Evolutionary conservation across 1,284 basidiomycete species (phyloP).

Genomic region (Phlebopus sp.): DNA sequence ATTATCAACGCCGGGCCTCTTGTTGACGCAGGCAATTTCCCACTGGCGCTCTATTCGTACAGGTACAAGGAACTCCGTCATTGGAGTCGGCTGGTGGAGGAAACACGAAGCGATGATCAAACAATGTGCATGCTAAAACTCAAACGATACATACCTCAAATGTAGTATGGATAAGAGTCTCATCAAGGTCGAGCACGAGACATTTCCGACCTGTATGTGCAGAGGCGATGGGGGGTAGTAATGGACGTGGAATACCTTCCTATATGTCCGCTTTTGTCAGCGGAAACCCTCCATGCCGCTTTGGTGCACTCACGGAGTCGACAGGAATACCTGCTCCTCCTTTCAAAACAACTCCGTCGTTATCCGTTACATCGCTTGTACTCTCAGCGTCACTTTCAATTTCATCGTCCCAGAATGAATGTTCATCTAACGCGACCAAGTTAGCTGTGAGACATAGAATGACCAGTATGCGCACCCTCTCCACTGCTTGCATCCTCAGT

Average conservation of each 20-base stretch:
- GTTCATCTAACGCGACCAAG: no score
- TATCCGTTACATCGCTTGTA: conserved; percentile 42
- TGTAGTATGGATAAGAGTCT: conserved; percentile 88
- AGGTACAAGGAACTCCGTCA: conserved; percentile 94
- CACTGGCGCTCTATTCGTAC: conserved; percentile 95
- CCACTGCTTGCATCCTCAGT: conserved; percentile 46
- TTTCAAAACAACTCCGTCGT: conserved; percentile 67
- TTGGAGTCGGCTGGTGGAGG: conserved; percentile 70
- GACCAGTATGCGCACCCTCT: conserved; percentile 48
- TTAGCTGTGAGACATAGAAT: conserved; percentile 27
- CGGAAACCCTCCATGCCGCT: not conserved
- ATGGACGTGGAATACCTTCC: conserved; percentile 79
- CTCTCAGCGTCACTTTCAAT: conserved; percentile 33
- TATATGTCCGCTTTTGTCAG: conserved; percentile 27
- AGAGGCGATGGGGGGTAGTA: conserved; percentile 69
- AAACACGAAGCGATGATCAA: conserved; percentile 4
- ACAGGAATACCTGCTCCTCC: conserved; percentile 78
- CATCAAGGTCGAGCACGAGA: conserved; percentile 87
- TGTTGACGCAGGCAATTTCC: conserved; percentile 97
- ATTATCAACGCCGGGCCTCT: conserved; percentile 93
- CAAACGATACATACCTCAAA: conserved; percentile 61
- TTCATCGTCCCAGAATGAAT: conserved; percentile 38
- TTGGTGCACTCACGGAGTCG: conserved; percentile 51
- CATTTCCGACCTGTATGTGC: conserved; percentile 81
- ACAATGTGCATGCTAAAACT: not conserved